phyloP scores from a whole-genome alignment of 257 asterid species.

The Phtheirospermum japonicum region DNA sequence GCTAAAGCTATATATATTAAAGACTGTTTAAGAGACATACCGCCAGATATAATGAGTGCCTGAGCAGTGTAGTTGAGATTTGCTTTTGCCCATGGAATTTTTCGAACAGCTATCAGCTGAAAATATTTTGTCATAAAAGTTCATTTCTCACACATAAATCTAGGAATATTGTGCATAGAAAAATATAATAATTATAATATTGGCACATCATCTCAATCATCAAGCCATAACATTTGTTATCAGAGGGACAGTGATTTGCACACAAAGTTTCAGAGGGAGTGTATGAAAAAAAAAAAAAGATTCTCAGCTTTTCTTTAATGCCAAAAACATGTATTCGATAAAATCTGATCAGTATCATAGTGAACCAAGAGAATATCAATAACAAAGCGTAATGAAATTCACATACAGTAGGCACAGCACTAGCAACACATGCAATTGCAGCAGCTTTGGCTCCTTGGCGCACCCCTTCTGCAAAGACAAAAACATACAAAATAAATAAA shows the following conservation, averaged over 20 bases:
- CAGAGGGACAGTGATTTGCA: background rate
- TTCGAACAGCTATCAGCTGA: conserved; percentile 68
- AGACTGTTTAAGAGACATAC: conserved; percentile 34
- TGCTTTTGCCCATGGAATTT: conserved; percentile 81
- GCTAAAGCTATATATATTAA: background rate
- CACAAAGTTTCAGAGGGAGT: too few species aligned
- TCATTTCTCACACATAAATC: background rate
- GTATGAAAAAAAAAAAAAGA: too few species aligned
- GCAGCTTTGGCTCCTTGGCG: conserved; percentile 70
- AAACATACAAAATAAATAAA: background rate
- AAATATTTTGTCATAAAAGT: conserved; percentile 11
- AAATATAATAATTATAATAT: background rate
- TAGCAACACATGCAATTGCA: conserved; percentile 59
- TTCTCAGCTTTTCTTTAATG: background rate
- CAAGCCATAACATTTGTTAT: background rate
- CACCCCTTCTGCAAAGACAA: conserved; percentile 53
- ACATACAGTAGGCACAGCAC: conserved; percentile 65
- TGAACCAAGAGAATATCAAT: background rate
- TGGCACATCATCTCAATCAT: background rate
- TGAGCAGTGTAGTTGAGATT: conserved; percentile 81
- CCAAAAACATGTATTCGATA: background rate
- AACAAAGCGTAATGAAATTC: background rate
- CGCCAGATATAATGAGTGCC: conserved; percentile 77
- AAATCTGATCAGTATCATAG: background rate
- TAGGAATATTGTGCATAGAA: background rate